Evolutionary conservation across 2,329 filamentous ascomycete species (phyloP), one percentile per base, ranked within the genome.

Genomic region (Xylariomycetidae sp.): DNA sequence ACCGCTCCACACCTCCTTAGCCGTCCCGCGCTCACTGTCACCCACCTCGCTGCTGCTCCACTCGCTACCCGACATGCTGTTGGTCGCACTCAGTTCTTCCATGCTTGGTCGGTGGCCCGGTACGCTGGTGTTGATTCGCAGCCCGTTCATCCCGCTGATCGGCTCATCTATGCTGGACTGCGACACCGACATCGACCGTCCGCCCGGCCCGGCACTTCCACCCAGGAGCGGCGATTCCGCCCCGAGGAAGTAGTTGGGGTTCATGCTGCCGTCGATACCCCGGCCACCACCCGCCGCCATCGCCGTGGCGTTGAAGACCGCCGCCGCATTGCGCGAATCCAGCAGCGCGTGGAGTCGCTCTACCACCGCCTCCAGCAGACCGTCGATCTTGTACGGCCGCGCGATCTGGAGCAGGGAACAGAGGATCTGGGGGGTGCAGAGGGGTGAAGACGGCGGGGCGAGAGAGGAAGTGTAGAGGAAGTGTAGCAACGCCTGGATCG

Each of bases 221-320:
- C 37, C 40, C 8, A 34, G 23, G 9, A 47, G 27, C 4, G 49
- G 47, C 3, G 48, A 38, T 49, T 72, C 57, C 53, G 59, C 44
- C 42, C 65, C 61, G 5, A 76, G 68, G 48, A 74, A 78, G 55
- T 72, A 78, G 50, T 79, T 79, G 37, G 77, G 78, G 48, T 79
- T 78, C 19, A 79, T 60, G 2, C 65, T 68, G 23, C 71, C 85
- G 33, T 83, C 80, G 18, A 90, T 85, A 29, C 85, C 85, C 29
- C 88, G 78, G 1, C 92, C 92, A 17, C 92, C 89, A 9, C 92
- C 92, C 1, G 92, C 92, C 1, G 89, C 92, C 92, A 96, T 96
- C 33, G 92, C 92, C 0, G 90, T 92, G 0, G 92, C 92, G 46
- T 98, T 98, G 68, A 98, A 98, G 0, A 98, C 89, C 5, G 92